Evolutionary conservation across 164 flowering plant genomes (phyloP), one percentile per base, ranked within the genome.

Genomic region (Warburgia ugandensis): DNA sequence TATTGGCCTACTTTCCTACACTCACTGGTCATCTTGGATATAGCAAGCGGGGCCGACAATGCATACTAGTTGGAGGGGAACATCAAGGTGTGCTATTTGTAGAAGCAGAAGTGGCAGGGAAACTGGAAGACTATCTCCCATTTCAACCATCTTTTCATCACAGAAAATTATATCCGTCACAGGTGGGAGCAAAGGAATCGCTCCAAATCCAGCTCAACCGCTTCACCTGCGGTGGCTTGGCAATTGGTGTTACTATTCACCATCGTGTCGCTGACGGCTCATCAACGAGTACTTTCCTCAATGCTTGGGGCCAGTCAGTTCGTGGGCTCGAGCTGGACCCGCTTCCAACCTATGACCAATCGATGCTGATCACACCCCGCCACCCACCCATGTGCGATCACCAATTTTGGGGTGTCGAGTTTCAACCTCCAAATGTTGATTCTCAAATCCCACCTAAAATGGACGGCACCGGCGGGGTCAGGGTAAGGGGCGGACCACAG

Each of bases 121-220:
- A 39, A 5, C 48, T 60, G 5, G 49, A 6, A 5, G 49, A 41
- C 8, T 42, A 31, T 4, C 43, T 60, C 36, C 58, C 64, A 3
- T 32, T 52, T 0, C 16, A 31, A 16, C 64, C 54, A 7, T 19
- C 58, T 1, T 11, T 45, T 16, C 39, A 37, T 6, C 39, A 53
- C 6, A 22, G 21, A 17, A 21, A 37, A 4, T 32, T 53, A 17
- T 38, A 53, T 41, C 64, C 45, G 28, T 31, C 64, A 3, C 2
- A 38, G 1, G 51, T 45, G 0, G 57, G 35, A 2, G 26, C 44
- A 1, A 46, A 39, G 9, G 58, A 60, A 46, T 46, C 39, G 58
- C 52, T 45, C 16, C 64, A 60, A 38, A 17, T 53, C n/a, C 64
- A 60, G 25, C 46, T 60, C 38, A 60, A 52, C 30, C 51, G 58